phyloP scores from a whole-genome alignment of 257 asterid species.

The Petrea volubilis region DNA sequence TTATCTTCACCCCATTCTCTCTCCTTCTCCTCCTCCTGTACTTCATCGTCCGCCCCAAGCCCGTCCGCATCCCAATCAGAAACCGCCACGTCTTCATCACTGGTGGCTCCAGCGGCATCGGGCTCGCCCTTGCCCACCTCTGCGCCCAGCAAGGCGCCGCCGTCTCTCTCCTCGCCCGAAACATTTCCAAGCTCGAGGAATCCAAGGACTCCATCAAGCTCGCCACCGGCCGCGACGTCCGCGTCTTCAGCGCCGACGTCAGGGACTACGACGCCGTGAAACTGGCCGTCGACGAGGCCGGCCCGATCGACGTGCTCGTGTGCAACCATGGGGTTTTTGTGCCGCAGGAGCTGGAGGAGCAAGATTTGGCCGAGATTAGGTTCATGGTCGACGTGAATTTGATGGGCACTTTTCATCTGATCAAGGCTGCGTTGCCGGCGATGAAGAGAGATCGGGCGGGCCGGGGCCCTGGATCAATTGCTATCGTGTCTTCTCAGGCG shows the following conservation, averaged over 20 bases:
- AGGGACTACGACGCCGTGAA: conserved; percentile 51
- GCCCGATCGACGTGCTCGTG: conserved; percentile 64
- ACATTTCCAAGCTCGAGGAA: conserved; percentile 45
- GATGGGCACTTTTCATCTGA: conserved; percentile 65
- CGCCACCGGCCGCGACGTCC: conserved; percentile 66
- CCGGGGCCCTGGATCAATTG: conserved; percentile 66
- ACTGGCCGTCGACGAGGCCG: conserved; percentile 53
- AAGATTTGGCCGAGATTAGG: conserved; percentile 55
- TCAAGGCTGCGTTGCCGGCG: conserved; percentile 71
- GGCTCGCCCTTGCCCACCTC: conserved; percentile 67
- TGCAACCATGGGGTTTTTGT: conserved; percentile 72
- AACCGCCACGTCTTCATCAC: conserved; percentile 74
- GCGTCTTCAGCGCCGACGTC: conserved; percentile 61
- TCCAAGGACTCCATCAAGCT: conserved; percentile 60
- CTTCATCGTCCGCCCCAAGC: conserved; percentile 58
- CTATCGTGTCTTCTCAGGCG: conserved; percentile 83
- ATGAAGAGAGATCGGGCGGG: conserved; percentile 60
- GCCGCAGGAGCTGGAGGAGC: conserved; percentile 57
- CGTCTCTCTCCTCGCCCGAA: conserved; percentile 69
- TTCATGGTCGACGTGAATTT: conserved; percentile 74
- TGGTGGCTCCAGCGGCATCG: conserved; percentile 88
- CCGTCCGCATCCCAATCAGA: conserved; percentile 49
- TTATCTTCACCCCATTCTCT: conserved; percentile 43
- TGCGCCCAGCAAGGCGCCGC: conserved; percentile 59
- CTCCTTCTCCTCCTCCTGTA: conserved; percentile 51